Conservation (phyloP, 2,329 filamentous ascomycete species). For the Claviceps monticola region DNA sequence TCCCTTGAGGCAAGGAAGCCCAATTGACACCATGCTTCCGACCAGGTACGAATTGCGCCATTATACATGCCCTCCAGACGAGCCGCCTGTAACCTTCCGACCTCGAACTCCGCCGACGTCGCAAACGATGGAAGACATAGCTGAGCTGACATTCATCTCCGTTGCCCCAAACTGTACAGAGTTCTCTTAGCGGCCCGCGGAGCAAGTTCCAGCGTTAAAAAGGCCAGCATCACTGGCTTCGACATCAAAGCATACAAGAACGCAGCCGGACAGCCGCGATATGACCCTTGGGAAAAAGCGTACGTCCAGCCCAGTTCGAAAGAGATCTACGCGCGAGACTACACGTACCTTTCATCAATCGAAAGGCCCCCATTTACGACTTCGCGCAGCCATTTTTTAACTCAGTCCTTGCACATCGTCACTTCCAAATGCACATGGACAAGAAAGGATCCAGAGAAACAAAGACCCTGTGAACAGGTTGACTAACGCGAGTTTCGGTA, state of each 20-base stretch:
- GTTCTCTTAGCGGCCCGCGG: slow-evolving; percentile 38
- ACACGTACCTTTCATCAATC: too few species aligned
- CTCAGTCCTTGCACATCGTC: neutral
- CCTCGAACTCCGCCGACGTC: neutral
- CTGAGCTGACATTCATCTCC: neutral
- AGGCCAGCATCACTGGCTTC: slow-evolving; percentile 83
- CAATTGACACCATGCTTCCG: slow-evolving; percentile 22
- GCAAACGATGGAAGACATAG: neutral
- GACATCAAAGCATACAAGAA: slow-evolving; percentile 68
- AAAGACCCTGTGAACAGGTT: too few species aligned
- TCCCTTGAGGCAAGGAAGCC: neutral
- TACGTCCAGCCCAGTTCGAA: slow-evolving; percentile 25
- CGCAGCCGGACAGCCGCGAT: slow-evolving; percentile 47
- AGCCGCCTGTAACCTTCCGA: slow-evolving; percentile 3
- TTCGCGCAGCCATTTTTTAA: too few species aligned
- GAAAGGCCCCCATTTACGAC: too few species aligned
- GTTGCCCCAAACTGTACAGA: slow-evolving; percentile 13
- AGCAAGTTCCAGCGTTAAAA: slow-evolving; percentile 62
- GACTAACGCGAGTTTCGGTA: slow-evolving; percentile 23
- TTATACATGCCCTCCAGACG: neutral
- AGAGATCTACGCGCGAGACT: neutral
- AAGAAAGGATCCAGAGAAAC: too few species aligned
- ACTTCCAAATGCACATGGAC: neutral
- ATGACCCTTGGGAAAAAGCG: slow-evolving; percentile 55
- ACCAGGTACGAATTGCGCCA: slow-evolving; percentile 20